phyloP scores from a whole-genome alignment of 495 filamentous ascomycete species.

The Endocarpon pusillum region DNA sequence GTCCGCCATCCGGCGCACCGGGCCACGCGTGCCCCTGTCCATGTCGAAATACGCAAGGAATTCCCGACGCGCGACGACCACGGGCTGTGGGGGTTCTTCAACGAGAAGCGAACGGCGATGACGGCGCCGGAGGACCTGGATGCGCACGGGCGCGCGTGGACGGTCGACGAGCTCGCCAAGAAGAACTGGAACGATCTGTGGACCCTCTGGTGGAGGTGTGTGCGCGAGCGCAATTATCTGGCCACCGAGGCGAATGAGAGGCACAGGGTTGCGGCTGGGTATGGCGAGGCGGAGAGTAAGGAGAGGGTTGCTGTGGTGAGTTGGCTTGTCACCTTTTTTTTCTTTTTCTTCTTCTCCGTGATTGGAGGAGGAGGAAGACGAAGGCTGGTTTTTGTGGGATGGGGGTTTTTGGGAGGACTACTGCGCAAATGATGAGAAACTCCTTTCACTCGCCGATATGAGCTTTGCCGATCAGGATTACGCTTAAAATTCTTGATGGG shows the following conservation, averaged over 20 bases:
- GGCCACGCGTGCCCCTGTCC: constrained; percentile 50
- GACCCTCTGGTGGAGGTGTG: constrained; percentile 83
- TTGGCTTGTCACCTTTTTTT: too few species aligned
- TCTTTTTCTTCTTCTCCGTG: too few species aligned
- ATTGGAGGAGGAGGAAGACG: too few species aligned
- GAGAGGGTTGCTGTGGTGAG: too few species aligned
- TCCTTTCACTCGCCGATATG: too few species aligned
- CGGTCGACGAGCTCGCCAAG: constrained; percentile 65
- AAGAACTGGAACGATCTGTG: constrained; percentile 94
- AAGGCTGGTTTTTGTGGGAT: too few species aligned
- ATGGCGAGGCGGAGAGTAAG: constrained; percentile 46
- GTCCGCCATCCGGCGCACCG: constrained; percentile 59
- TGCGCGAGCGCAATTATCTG: constrained; percentile 81
- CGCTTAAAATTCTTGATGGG: too few species aligned
- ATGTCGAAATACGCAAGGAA: constrained; percentile 43
- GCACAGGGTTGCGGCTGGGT: constrained; percentile 41
- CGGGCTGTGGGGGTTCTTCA: constrained; percentile 91
- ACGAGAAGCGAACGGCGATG: constrained; percentile 41
- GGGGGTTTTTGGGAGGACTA: too few species aligned
- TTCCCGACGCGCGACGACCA: constrained; percentile 50
- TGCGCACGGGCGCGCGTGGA: constrained; percentile 67
- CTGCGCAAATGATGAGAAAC: too few species aligned
- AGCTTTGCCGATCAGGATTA: too few species aligned
- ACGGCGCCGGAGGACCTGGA: constrained; percentile 47
- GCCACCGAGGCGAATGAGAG: constrained; percentile 58